Percentiles rank a stretch among this genome's conserved stretches.
phyloP scores from a whole-genome alignment of 139 green algal genomes.

The Chlamydomonas applanata region DNA sequence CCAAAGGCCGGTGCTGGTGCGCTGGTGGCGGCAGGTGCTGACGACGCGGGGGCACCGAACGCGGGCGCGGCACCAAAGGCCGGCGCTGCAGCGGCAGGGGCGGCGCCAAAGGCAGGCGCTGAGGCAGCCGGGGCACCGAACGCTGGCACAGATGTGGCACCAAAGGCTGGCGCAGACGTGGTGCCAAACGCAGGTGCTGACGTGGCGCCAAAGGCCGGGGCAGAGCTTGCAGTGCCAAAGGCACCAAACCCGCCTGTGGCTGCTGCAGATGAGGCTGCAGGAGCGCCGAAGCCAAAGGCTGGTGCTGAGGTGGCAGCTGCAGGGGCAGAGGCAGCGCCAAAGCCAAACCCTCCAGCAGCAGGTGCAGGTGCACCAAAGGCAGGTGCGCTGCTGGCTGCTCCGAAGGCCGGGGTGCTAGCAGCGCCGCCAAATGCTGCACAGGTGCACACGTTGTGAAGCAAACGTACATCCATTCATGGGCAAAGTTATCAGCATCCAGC shows the following conservation, averaged over 20 bases:
- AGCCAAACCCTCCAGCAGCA: constrained; percentile 23
- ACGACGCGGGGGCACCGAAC: constrained; percentile 17
- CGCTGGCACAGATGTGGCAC: constrained; percentile 6
- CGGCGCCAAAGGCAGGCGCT: constrained; percentile 16
- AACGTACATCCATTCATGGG: no score
- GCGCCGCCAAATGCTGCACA: constrained; percentile 1
- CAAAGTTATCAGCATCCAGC: no score
- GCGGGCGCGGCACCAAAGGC: no score
- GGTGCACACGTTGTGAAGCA: no score
- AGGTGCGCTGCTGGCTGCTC: neutral
- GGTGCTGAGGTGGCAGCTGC: constrained; percentile 6
- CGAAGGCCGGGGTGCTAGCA: constrained; percentile 14
- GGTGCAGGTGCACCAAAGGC: constrained; percentile 13
- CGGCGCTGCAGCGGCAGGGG: constrained; percentile 5
- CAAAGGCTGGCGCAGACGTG: constrained; percentile 13
- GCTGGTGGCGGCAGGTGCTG: neutral
- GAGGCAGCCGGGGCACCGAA: constrained; percentile 25
- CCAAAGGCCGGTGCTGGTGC: neutral
- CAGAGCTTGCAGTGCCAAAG: constrained; percentile 43
- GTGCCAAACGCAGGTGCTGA: constrained; percentile 28
- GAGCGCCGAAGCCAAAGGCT: constrained; percentile 17
- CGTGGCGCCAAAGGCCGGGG: constrained; percentile 16
- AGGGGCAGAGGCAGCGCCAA: constrained; percentile 12
- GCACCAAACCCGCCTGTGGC: constrained; percentile 24
- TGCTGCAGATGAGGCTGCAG: constrained; percentile 6